phyloP scores from a whole-genome alignment of 1,284 basidiomycete species.

The Gymnopus androsaceus region DNA sequence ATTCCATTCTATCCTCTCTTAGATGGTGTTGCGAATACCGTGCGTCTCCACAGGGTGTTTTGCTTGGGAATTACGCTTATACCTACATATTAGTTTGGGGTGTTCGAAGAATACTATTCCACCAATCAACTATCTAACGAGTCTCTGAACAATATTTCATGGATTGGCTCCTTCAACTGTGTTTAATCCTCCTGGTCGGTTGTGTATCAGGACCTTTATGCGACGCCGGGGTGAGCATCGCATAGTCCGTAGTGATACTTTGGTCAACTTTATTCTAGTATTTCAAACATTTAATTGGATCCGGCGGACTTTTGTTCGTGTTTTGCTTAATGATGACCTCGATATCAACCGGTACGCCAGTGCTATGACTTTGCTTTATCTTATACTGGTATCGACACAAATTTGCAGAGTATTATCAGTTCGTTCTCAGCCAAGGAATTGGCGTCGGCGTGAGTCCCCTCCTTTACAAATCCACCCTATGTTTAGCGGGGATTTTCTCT shows the following conservation, averaged over 20 bases:
- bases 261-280: constrained; percentile 13
- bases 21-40: constrained; percentile 24
- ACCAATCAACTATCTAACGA: constrained; percentile 20
- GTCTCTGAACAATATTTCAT: constrained; percentile 24
- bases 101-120: constrained; percentile 24
- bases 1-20: not conserved
- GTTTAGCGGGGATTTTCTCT: not conserved
- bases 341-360: constrained; percentile 18
- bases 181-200: constrained; percentile 21
- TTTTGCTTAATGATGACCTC: constrained; percentile 24
- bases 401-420: constrained; percentile 22
- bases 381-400: not conserved
- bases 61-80: no score
- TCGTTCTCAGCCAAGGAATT: constrained; percentile 22
- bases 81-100: constrained; percentile 19
- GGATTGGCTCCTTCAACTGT: constrained; percentile 27
- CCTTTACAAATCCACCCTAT: not conserved
- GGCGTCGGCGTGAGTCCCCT: constrained; percentile 20
- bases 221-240: constrained; percentile 23
- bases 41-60: constrained; percentile 10
- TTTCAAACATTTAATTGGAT: constrained; percentile 20
- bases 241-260: not conserved
- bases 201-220: constrained; percentile 24
- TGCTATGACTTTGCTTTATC: not conserved
- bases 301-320: constrained; percentile 20